Conservation (phyloP, 768 basidiomycete genomes). For the Pleurotus platypus region DNA sequence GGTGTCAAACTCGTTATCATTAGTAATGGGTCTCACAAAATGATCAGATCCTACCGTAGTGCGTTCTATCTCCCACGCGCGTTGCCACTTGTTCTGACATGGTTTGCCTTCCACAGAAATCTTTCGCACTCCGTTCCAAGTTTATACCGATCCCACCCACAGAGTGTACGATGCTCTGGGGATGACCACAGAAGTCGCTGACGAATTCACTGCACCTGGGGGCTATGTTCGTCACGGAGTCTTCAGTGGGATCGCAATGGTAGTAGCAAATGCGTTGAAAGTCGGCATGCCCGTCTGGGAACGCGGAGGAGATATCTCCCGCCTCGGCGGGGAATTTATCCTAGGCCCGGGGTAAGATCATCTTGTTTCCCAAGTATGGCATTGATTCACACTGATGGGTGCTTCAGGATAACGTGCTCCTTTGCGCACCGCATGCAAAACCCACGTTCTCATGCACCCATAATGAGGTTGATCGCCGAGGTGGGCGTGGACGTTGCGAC, state of each 20-base stretch:
- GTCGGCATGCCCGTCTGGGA: constrained; percentile 59
- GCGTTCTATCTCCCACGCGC: neutral
- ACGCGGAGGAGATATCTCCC: constrained; percentile 53
- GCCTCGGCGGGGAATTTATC: constrained; percentile 74
- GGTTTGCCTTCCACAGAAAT: constrained; percentile 35
- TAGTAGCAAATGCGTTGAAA: constrained; percentile 49
- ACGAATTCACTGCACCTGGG: constrained; percentile 20
- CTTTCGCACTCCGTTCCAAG: constrained; percentile 54
- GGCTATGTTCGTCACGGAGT: constrained; percentile 51
- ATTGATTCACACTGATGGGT: constrained; percentile 3
- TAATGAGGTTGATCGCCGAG: constrained; percentile 1
- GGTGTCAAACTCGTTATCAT: constrained; percentile 58
- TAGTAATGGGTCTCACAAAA: constrained; percentile 60
- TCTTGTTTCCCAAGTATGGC: neutral
- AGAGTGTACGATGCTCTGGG: constrained; percentile 57
- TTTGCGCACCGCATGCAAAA: constrained; percentile 11
- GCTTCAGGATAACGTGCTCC: constrained; percentile 11
- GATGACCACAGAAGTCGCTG: constrained; percentile 32
- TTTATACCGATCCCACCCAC: constrained; percentile 64
- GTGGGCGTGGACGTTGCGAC: constrained; percentile 6
- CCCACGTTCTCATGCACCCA: constrained; percentile 4
- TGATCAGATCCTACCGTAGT: constrained; percentile 58
- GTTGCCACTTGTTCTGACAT: neutral
- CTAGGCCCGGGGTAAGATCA: constrained; percentile 51
- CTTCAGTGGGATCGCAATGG: constrained; percentile 50